A percentile compares a stretch with the other conserved stretches of the same genome.
Conservation (phyloP, 352 stramenopile species). For the Pythium coloratum region DNA sequence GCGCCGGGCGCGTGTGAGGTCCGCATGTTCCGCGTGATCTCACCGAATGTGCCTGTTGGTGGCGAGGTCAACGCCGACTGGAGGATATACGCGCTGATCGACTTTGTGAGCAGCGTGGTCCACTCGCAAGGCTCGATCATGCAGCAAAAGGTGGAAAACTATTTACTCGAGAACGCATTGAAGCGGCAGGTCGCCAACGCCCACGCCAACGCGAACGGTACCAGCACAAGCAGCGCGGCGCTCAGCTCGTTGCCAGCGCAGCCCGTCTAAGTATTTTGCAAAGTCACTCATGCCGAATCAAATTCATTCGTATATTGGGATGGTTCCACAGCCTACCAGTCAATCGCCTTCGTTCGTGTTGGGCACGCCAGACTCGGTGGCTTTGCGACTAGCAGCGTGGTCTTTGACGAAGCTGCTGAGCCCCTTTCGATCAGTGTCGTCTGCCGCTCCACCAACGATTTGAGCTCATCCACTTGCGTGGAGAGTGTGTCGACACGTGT, state of each 20-base stretch:
- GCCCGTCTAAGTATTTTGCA: background rate
- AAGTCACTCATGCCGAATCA: too few species aligned
- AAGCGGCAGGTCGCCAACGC: conserved; percentile 14
- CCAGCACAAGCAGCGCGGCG: background rate
- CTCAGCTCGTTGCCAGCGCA: background rate
- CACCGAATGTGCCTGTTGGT: background rate
- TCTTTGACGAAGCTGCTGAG: background rate
- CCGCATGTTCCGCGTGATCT: conserved; percentile 19
- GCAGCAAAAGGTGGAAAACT: conserved; percentile 25
- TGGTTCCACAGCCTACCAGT: too few species aligned
- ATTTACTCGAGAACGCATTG: conserved; percentile 25
- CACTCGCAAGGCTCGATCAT: conserved; percentile 20
- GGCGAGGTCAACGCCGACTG: conserved; percentile 12
- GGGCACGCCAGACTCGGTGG: background rate
- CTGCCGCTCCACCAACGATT: background rate
- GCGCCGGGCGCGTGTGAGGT: conserved; percentile 1
- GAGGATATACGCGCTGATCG: conserved; percentile 24
- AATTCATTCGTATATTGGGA: background rate
- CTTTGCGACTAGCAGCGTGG: background rate
- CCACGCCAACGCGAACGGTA: background rate
- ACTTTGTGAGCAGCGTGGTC: conserved; percentile 17
- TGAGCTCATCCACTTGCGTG: background rate
- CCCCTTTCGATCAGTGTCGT: background rate
- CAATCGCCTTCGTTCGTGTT: too few species aligned
- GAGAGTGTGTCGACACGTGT: background rate